Evolutionary conservation across 306 rosid species (phyloP), one percentile per base, ranked within the genome.

Genomic region (Malus asiatica): DNA sequence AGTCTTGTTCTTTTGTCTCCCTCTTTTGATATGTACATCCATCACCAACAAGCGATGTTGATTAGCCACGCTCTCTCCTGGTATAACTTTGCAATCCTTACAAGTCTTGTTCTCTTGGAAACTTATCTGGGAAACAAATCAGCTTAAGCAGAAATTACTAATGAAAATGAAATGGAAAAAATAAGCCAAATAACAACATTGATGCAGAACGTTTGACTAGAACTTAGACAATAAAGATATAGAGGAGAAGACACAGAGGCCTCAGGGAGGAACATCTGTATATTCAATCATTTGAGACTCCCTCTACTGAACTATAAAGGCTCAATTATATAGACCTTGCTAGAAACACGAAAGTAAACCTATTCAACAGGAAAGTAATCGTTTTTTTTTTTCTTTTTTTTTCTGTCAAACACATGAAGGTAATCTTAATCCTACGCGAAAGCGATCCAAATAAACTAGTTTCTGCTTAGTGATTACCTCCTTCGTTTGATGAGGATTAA

Each of bases 51-150:
- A n/a, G n/a, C n/a, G n/a, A n/a, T n/a, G n/a, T n/a, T n/a, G n/a
- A n/a, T n/a, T n/a, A n/a, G n/a, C n/a, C n/a, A n/a, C n/a, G n/a
- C n/a, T n/a, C n/a, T n/a, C n/a, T n/a, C n/a, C n/a, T n/a, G n/a
- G n/a, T n/a, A n/a, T n/a, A n/a, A n/a, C n/a, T n/a, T n/a, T n/a
- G n/a, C n/a, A n/a, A n/a, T n/a, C n/a, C n/a, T n/a, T n/a, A n/a
- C n/a, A n/a, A n/a, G n/a, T n/a, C n/a, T n/a, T n/a, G n/a, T n/a
- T n/a, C n/a, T n/a, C 99, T 81, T 95, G 97, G 81, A 95, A 95
- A 84, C 99, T 92, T 74, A 90, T 92, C 97, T 90, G 99, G 77
- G 63, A 72, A 70, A 79, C 66, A 77, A 77, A 19, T 33, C 46
- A 79, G 19, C 22, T 51, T 74, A 53, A 66, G 79, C 67, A 70